phyloP scores from a whole-genome alignment of 257 asterid genomes.

The Coffea eugenioides region DNA sequence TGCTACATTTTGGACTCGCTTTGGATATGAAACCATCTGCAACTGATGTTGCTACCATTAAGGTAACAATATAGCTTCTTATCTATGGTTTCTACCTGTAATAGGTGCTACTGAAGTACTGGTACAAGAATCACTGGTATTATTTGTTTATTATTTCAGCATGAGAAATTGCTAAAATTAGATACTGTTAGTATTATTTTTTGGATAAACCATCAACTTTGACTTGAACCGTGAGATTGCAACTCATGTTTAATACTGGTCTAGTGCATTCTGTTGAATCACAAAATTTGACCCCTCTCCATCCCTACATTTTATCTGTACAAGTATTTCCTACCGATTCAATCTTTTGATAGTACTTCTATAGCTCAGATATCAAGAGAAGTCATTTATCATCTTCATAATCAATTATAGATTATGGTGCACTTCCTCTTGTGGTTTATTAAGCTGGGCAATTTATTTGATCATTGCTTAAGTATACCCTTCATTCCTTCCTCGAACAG shows the following conservation, averaged over 20 bases:
- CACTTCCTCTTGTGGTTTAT: background rate
- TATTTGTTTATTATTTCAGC: background rate
- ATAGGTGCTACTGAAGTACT: background rate
- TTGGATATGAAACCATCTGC: constrained; percentile 96
- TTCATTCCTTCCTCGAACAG: constrained; percentile 30
- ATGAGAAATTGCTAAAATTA: background rate
- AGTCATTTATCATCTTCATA: background rate
- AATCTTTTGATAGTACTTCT: background rate
- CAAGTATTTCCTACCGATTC: background rate
- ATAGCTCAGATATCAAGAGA: background rate
- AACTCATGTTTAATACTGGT: background rate
- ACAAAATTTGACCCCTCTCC: background rate
- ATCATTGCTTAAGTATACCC: background rate
- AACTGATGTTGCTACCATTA: constrained; percentile 88
- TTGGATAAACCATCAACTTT: background rate
- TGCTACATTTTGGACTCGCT: constrained; percentile 93
- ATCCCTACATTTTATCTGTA: background rate
- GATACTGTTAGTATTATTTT: background rate
- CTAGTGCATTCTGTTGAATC: background rate
- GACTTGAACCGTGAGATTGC: background rate
- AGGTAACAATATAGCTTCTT: constrained; percentile 45
- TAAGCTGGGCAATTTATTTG: background rate
- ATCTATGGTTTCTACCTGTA: background rate
- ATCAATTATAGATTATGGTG: background rate
- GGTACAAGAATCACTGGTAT: background rate